Evolutionary conservation across 1,284 basidiomycete species (phyloP), one percentile per base, ranked within the genome.

Genomic region (Ganoderma sinense): DNA sequence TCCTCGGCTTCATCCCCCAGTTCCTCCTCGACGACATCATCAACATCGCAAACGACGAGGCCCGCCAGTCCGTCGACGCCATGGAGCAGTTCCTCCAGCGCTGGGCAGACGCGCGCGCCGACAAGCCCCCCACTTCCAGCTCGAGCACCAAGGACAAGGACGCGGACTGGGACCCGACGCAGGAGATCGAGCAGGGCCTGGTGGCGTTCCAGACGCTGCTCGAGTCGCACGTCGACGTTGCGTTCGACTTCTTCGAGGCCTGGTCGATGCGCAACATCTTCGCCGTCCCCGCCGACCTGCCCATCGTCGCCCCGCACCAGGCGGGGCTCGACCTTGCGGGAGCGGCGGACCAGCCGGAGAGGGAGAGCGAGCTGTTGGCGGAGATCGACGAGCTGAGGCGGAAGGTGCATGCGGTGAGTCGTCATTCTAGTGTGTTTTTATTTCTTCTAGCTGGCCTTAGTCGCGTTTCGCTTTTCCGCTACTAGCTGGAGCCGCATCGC

Each of bases 191-290:
- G 72, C 89, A 91, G 77, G 91, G 91, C 5, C 81, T 94, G 1
- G 91, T 93, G 59, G 86, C 91, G 40, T 94, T 94, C 75, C 91
- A 93, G 75, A 94, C 92, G 0, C 83, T 94, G 48, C 84, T 94
- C 29, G 92, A 94, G 75, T 88, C 89, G 64, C 92, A 94, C 73
- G 91, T 91, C 55, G 92, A 94, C 75, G 85, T 93, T 63, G 92
- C 92, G 1, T 93, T 94, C 71, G 92, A 94, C 78, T 92, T 91
- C 78, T 91, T 94, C 74, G 93, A 94, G 80, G 89, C 89, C 0
- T 94, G 93, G 92, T 89, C 88, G 11, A 77, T 93, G 75, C 84
- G 93, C 40, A 94, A 94, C 77, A 92, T 94, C 70, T 94, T 94
- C 76, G 86, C 88, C 56, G 84, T 94, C 20, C 87, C 89, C 2